Base-by-base conservation (phyloP, 345 rosid species). In the Leavenworthia alabamica region DNA sequence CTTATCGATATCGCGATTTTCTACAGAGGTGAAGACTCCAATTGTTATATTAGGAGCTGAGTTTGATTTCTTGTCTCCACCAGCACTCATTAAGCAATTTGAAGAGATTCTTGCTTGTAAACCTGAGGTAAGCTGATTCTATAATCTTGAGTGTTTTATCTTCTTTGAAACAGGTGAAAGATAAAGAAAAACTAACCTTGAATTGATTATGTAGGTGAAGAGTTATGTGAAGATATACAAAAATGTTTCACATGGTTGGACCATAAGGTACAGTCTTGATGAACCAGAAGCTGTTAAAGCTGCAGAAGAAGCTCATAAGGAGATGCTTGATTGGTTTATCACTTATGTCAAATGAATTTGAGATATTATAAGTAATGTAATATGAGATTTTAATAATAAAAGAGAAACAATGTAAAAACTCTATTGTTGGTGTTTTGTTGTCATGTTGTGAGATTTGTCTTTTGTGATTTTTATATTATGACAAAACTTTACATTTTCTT, bases 221-320 rank as follows among this genome's bases (percentile, higher is more conserved):
- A 60, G 78, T 55, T 78, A 60, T 40, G 80, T 86, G 73, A 89
- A 89, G 77, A 78, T 83, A 62, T 60, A 56, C 58, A 83, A 83
- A 0, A 73, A 79, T 3, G 88, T 83, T 11, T 32, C 68, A 3
- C 90, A 89, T 14, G 94, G 94, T 37, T 86, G 90, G 89, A 78
- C 83, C 0, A 78, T 78, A 12, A 76, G 82, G 67, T 88, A 83
- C 65, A 60, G 74, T 1, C 56, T 16, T 0, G 73, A 74, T 31
- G 85, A 86, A 13, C 59, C 73, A 56, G 68, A 16, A 0, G 84
- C 80, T 0, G 84, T 78, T 37, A 78, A 74, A 60, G 62, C 63
- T 29, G 89, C 94, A 1, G 80, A 79, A 24, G 89, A 86, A 77
- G 80, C 94, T n/a, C 86, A 86, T 13, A 52, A 57, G n/a, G 78